Conservation (phyloP, 2,329 filamentous ascomycete species). For the Fusarium siculi region DNA sequence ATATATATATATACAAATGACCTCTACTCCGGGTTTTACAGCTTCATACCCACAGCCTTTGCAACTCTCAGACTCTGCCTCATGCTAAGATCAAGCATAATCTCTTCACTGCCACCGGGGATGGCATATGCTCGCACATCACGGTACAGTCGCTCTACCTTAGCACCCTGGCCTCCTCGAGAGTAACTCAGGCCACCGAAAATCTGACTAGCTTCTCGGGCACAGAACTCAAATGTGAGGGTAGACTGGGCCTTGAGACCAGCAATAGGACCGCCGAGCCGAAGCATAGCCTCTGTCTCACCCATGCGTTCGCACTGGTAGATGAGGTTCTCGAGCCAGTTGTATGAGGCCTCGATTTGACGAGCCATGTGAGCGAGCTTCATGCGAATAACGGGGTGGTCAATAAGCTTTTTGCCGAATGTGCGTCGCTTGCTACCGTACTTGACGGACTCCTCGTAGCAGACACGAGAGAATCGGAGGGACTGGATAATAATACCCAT, state of each 20-base stretch:
- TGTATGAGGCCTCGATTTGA: slow-evolving; percentile 96
- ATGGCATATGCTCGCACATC: slow-evolving; percentile 97
- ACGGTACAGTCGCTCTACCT: slow-evolving; percentile 93
- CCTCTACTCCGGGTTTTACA: slow-evolving; percentile 63
- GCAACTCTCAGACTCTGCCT: slow-evolving; percentile 89
- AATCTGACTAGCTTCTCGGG: slow-evolving; percentile 95
- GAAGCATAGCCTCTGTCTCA: slow-evolving; percentile 94
- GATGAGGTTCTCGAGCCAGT: slow-evolving; percentile 95
- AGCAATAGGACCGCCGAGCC: slow-evolving; percentile 93
- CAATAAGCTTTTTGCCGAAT: slow-evolving; percentile 95
- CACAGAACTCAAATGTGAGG: slow-evolving; percentile 96
- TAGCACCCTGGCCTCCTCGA: slow-evolving; percentile 91
- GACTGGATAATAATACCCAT: slow-evolving; percentile 99
- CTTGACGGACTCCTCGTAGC: slow-evolving; percentile 95
- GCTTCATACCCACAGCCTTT: slow-evolving; percentile 93
- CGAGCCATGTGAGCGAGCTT: slow-evolving; percentile 99
- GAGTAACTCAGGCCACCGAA: slow-evolving; percentile 95
- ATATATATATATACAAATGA: slow-evolving; percentile 27
- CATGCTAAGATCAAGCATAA: slow-evolving; percentile 97
- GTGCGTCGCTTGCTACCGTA: slow-evolving; percentile 98
- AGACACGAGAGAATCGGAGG: slow-evolving; percentile 93
- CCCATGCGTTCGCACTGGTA: slow-evolving; percentile 94
- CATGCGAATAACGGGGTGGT: slow-evolving; percentile 96
- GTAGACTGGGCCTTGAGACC: slow-evolving; percentile 94
- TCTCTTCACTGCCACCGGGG: slow-evolving; percentile 95